phyloP scores from a whole-genome alignment of 176 grass and related monocot genomes.

The Juncus effusus region DNA sequence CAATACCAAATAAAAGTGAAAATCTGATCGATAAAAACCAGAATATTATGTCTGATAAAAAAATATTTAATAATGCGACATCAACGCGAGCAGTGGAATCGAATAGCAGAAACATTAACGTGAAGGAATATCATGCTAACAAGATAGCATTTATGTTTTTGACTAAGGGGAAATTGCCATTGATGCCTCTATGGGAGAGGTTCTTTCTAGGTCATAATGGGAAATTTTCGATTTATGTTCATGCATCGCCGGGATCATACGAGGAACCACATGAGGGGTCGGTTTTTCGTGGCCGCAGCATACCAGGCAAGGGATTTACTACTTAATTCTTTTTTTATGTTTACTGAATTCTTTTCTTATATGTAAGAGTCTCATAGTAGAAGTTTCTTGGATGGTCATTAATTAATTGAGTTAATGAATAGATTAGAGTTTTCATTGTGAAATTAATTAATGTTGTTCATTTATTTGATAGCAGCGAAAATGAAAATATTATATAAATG shows the following conservation, averaged over 20 bases:
- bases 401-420: neutral
- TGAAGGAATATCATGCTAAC: neutral
- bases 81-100: neutral
- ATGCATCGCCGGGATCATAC: constrained; percentile 22
- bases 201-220: constrained; percentile 31
- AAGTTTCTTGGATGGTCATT: neutral
- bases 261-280: constrained; percentile 25
- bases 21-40: constrained; percentile 14
- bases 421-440: neutral
- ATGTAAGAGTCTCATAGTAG: neutral
- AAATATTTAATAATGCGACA: constrained; percentile 6
- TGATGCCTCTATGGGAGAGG: constrained; percentile 33
- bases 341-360: no score
- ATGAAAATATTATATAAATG: no score
- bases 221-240: constrained; percentile 35
- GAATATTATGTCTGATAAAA: neutral
- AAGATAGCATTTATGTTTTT: constrained; percentile 45
- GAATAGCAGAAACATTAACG: constrained; percentile 9
- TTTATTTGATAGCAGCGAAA: no score
- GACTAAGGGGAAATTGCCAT: constrained; percentile 26
- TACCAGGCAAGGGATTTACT: constrained; percentile 33
- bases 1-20: neutral
- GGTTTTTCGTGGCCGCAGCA: constrained; percentile 19
- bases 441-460: neutral
- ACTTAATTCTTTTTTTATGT: neutral